A percentile compares a stretch with the other conserved stretches of the same genome.
phyloP scores from a whole-genome alignment of 108 stramenopile species.

The Cyclostephanos tholiformis region DNA sequence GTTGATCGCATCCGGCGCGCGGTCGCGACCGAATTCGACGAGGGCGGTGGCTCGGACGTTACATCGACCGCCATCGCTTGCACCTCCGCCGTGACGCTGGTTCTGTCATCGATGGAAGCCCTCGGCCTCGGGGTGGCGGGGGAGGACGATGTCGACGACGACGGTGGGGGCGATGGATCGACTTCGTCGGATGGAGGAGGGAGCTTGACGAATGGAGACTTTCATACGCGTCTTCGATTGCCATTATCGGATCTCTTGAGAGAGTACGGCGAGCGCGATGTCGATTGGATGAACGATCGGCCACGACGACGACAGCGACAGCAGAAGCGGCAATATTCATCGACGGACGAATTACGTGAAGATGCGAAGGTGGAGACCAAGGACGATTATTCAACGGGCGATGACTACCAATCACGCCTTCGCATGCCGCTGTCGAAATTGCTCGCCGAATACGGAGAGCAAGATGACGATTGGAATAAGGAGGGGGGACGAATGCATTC shows the following conservation, averaged over 20 bases:
- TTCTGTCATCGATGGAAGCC: conserved; percentile 36
- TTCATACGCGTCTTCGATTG: conserved; percentile 26
- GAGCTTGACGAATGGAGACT: conserved; percentile 13
- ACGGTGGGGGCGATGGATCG: conserved; percentile 12
- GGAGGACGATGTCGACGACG: background rate
- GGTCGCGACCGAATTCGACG: conserved; percentile 13
- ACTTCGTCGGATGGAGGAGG: conserved; percentile 26
- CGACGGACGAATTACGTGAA: background rate
- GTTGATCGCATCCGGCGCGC: conserved; percentile 1
- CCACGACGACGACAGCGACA: background rate
- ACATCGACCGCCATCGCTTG: conserved; percentile 45
- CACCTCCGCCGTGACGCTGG: conserved; percentile 45
- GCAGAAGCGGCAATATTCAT: background rate
- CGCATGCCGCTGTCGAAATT: conserved; percentile 54
- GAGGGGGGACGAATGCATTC: background rate
- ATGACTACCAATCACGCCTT: conserved; percentile 32
- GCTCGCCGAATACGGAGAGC: conserved; percentile 74
- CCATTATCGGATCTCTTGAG: conserved; percentile 58
- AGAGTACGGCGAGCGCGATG: conserved; percentile 79
- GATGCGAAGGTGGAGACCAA: background rate
- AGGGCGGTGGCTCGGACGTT: conserved; percentile 29
- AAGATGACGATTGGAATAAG: conserved; percentile 73
- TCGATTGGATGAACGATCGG: conserved; percentile 60
- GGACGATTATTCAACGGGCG: background rate
- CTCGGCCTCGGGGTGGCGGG: conserved; percentile 13